A percentile compares a stretch with the other conserved stretches of the same genome.
Conservation (phyloP, 176 grass and related monocot genomes). For the Cymbopogon citratus region DNA sequence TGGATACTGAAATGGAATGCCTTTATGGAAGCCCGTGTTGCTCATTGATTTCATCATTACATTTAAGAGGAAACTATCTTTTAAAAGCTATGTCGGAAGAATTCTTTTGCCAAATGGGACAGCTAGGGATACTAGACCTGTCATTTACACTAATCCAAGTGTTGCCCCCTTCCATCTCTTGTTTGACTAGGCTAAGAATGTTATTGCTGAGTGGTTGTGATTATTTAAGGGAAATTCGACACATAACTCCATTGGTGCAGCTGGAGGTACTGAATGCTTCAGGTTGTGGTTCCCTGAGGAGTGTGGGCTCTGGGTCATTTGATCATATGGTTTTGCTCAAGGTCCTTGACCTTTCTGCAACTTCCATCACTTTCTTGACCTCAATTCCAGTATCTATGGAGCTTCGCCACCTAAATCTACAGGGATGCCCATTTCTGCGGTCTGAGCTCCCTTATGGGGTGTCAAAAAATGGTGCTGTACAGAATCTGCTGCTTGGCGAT, state of each 20-base stretch:
- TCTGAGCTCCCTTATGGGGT: conserved; percentile 9
- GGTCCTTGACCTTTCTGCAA: conserved; percentile 25
- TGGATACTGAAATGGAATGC: not conserved
- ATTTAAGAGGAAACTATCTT: conserved; percentile 25
- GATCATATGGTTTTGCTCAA: conserved; percentile 1
- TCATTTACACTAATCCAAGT: not conserved
- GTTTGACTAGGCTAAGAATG: not conserved
- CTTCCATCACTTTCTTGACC: not conserved
- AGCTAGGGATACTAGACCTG: not conserved
- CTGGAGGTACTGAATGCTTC: conserved; percentile 19
- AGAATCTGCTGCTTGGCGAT: not conserved
- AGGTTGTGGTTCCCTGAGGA: not conserved
- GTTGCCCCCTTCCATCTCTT: not conserved
- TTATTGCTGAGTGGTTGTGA: conserved; percentile 12
- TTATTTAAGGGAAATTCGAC: conserved; percentile 12
- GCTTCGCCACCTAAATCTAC: not conserved
- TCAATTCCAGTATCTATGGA: not conserved
- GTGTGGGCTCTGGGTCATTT: not conserved
- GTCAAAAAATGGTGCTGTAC: not conserved
- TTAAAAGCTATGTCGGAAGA: not conserved
- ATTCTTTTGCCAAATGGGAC: not conserved
- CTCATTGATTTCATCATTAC: not conserved
- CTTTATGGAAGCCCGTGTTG: not conserved
- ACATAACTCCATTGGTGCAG: not conserved
- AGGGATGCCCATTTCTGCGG: not conserved